Percentiles rank a stretch among this genome's conserved stretches.
These are phyloP conservation scores for Lyophyllum decastes DNA, from an alignment of 768 basidiomycete genomes.

Conservation along the genomic window DNA sequence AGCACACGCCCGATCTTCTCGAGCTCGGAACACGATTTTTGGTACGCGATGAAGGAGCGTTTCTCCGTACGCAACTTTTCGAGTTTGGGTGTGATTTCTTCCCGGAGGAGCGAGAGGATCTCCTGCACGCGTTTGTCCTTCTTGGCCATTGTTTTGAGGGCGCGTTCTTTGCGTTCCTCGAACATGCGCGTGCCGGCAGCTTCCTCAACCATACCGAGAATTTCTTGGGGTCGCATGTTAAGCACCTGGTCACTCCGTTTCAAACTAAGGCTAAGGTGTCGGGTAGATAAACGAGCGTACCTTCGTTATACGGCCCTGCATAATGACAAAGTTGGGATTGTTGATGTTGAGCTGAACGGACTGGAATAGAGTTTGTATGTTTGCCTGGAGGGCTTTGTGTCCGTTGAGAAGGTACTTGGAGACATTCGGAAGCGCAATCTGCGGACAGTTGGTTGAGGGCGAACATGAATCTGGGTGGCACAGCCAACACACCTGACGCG, in stretches of 20 bases:
- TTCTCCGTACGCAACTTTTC: conserved; percentile 90
- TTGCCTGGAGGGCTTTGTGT: conserved; percentile 86
- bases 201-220: conserved; percentile 98
- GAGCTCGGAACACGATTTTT: conserved; percentile 86
- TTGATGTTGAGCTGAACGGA: conserved; percentile 99
- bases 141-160: conserved; percentile 92
- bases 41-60: conserved; percentile 83
- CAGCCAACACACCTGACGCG: conserved; percentile 73
- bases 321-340: conserved; percentile 98
- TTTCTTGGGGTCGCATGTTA: conserved; percentile 98
- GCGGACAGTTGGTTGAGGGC: conserved; percentile 1
- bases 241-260: conserved; percentile 56
- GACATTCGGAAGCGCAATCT: conserved; percentile 93
- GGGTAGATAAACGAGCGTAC: conserved; percentile 35
- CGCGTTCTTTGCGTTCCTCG: conserved; percentile 97
- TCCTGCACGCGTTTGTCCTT: conserved; percentile 96
- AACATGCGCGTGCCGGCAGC: conserved; percentile 99
- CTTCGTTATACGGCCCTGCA: conserved; percentile 99
- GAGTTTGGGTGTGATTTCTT: conserved; percentile 94
- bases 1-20: conserved; percentile 82
- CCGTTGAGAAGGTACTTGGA: conserved; percentile 97
- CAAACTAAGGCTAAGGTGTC: background rate
- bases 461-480: background rate
- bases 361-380: conserved; percentile 90
- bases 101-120: conserved; percentile 72